Evolutionary conservation across 2,329 filamentous ascomycete species (phyloP), one percentile per base, ranked within the genome.

Genomic region (Alternaria solani): DNA sequence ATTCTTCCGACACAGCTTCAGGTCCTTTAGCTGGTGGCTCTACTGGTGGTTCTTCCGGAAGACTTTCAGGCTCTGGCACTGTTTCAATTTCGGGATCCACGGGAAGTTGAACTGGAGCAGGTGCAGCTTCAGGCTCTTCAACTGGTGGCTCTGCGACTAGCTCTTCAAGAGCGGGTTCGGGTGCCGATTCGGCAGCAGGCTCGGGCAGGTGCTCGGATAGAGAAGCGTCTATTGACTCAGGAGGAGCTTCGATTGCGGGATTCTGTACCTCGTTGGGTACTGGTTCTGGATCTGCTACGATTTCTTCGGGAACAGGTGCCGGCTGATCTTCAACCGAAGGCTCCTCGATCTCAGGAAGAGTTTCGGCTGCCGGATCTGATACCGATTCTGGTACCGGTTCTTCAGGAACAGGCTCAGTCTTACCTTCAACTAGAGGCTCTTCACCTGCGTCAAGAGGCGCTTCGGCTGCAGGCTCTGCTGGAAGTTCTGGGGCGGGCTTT

Each of bases 371-470:
- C 5, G 44, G 30, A 25, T 61, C 38, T 2, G 51, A 11, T 16
- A 7, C 25, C 12, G 36, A 8, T 16, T 18, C 25, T 11, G 25
- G 9, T n/a, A 30, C 49, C 14, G 42, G 12, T 12, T 44, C 25
- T 9, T 61, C 48, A 41, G 56, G 20, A 34, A 52, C 55, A 34
- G 56, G 42, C 32, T 59, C 44, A 38, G 63, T 43, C 42, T 54
- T 18, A 28, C 7, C 18, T 44, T 43, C 25, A 36, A 11, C 46
- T 14, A 28, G n/a, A 34, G 26, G 38, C 30, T 56, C 44, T 30
- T 46, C 18, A 9, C 9, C 7, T 38, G 54, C 18, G n/a, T 48
- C 36, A 9, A 14, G 30, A 26, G 49, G 38, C 34, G 36, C 4
- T 38, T 49, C 39, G 16, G 36, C 25, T 36, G 16, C 53, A n/a